Percentiles rank a stretch among this genome's conserved stretches.
Evolutionary conservation across 805 yeast genomes (phyloP).

Genomic region (Monosporozyma siamensis): DNA sequence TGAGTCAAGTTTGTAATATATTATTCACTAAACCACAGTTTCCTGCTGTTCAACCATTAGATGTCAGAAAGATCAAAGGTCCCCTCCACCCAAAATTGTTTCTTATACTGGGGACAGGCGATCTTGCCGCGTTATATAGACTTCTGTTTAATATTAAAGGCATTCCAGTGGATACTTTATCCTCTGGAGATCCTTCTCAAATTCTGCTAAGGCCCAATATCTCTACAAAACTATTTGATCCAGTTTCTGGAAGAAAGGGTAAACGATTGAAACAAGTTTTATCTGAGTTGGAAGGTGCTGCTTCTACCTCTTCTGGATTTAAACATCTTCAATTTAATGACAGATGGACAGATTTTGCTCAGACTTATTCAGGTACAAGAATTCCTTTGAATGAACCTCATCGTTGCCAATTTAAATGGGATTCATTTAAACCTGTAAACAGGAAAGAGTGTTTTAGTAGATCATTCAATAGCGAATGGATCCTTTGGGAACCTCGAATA

Average conservation of each 20-base stretch:
- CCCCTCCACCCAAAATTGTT: neutral
- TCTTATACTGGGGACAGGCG: slow-evolving; percentile 1
- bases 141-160: slow-evolving; percentile 2
- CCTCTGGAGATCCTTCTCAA: too few species aligned
- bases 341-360: too few species aligned
- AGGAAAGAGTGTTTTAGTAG: too few species aligned
- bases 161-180: too few species aligned
- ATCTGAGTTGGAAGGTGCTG: neutral
- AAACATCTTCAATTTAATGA: neutral
- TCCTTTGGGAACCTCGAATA: slow-evolving; percentile 6
- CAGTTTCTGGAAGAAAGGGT: neutral
- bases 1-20: neutral
- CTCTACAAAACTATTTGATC: neutral
- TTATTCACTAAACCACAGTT: neutral
- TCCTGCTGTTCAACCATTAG: neutral
- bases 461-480: too few species aligned
- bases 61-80: neutral
- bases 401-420: neutral
- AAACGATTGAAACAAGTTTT: neutral
- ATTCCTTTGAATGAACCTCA: neutral
- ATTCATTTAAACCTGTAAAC: neutral
- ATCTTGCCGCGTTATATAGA: slow-evolving; percentile 1
- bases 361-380: neutral
- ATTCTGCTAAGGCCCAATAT: too few species aligned
- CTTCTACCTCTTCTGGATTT: neutral